Evolutionary conservation across 768 basidiomycete genomes (phyloP).

Genomic region (Calocera viscosa): DNA sequence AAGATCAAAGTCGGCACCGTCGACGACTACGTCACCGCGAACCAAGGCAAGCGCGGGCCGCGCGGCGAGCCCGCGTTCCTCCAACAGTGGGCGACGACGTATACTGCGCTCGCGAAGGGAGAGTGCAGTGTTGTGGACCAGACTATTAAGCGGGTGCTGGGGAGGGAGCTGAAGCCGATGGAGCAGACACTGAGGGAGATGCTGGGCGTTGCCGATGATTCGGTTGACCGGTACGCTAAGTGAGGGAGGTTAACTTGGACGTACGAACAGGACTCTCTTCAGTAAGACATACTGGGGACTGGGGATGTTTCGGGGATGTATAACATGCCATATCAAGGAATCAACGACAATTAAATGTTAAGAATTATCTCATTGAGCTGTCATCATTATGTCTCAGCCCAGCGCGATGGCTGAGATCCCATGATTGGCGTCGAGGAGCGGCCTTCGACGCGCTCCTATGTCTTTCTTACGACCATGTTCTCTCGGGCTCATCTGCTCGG

Average conservation of each 20-base stretch:
- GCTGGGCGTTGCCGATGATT: slow-evolving; percentile 12
- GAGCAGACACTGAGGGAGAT: slow-evolving; percentile 22
- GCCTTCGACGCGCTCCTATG: background rate
- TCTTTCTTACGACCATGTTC: background rate
- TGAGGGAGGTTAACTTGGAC: too few relatives aligned
- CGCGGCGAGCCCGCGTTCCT: slow-evolving; percentile 21
- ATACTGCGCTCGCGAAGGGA: slow-evolving; percentile 23
- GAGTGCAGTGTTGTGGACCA: slow-evolving; percentile 25
- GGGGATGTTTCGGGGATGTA: too few relatives aligned
- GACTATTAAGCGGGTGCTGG: slow-evolving; percentile 23
- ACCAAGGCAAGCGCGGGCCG: slow-evolving; percentile 6
- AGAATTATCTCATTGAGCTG: background rate
- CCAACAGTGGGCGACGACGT: slow-evolving; percentile 25
- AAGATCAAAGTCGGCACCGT: slow-evolving; percentile 17
- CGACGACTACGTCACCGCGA: slow-evolving; percentile 22
- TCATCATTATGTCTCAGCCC: background rate
- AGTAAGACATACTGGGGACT: too few relatives aligned
- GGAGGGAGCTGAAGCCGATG: slow-evolving; percentile 22
- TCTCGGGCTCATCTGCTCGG: background rate
- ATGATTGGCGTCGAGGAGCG: background rate
- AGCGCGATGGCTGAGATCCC: background rate
- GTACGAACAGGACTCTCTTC: too few relatives aligned
- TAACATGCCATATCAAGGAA: too few relatives aligned
- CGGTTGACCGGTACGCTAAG: slow-evolving; percentile 20
- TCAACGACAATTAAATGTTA: too few relatives aligned